Conservation (phyloP, 169 alveolate genomes). For the Theileria sp. region DNA sequence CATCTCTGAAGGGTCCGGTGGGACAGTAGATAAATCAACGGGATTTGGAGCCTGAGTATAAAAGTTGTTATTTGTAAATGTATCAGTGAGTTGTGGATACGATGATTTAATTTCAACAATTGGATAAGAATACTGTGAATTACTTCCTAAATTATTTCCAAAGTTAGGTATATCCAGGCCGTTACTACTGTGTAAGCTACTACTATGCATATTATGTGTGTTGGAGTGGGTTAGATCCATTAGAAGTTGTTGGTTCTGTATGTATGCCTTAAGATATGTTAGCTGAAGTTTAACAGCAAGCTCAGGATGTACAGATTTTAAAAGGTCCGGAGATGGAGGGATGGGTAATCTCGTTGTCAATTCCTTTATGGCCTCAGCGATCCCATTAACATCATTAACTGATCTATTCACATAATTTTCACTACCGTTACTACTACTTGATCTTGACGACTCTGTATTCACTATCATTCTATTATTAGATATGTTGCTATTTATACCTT, state of each 20-base stretch:
- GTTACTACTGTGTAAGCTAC: not conserved
- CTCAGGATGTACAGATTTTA: conserved; percentile 42
- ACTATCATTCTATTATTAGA: not conserved
- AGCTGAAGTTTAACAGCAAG: conserved; percentile 57
- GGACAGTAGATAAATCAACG: not conserved
- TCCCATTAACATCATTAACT: conserved; percentile 17
- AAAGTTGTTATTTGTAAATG: conserved; percentile 7
- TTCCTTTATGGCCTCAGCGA: conserved; percentile 55
- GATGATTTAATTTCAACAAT: not conserved
- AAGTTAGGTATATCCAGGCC: not conserved
- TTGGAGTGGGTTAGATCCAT: conserved; percentile 29
- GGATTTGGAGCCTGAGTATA: not conserved
- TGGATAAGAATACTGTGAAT: not conserved
- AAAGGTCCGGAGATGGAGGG: conserved; percentile 55
- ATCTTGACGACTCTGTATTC: not conserved
- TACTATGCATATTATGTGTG: not conserved
- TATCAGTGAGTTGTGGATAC: not conserved
- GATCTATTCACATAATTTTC: not conserved
- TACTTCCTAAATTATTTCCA: not conserved
- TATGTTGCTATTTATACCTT: not conserved
- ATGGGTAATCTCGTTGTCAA: conserved; percentile 46
- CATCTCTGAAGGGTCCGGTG: not conserved
- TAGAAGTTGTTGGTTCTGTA: conserved; percentile 61
- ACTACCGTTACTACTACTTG: not conserved
- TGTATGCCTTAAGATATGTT: conserved; percentile 57